phyloP scores from a whole-genome alignment of 2,329 filamentous ascomycete genomes.

The Botrytis squamosa region DNA sequence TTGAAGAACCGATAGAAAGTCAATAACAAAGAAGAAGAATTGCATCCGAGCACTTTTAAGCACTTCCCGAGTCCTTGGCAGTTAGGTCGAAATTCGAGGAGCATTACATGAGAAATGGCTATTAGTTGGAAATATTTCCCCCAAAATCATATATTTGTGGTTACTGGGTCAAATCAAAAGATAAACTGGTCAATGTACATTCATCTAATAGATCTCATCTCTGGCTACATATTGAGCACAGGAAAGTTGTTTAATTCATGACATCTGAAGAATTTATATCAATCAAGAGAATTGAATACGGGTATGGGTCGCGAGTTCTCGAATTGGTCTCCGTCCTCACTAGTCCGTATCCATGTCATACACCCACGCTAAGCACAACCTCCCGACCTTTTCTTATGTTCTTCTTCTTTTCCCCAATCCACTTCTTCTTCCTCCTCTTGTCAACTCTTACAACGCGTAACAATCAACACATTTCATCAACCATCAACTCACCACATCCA shows the following conservation, averaged over 20 bases:
- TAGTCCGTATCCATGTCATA: conserved; percentile 18
- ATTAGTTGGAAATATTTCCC: conserved; percentile 12
- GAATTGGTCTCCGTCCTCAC: conserved; percentile 20
- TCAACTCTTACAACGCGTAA: conserved; percentile 34
- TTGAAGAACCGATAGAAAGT: background rate
- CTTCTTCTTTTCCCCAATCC: conserved; percentile 25
- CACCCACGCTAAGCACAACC: conserved; percentile 34
- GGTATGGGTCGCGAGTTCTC: conserved; percentile 20
- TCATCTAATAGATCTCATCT: conserved; percentile 43
- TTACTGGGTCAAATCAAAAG: conserved; percentile 29
- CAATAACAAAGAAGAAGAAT: conserved; percentile 8
- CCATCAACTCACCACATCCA: conserved; percentile 32
- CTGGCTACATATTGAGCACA: conserved; percentile 63
- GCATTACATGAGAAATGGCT: conserved; percentile 9
- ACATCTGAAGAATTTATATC: background rate
- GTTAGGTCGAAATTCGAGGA: conserved; percentile 18
- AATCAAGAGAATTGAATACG: background rate
- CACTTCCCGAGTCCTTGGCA: conserved; percentile 11
- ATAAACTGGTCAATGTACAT: conserved; percentile 38
- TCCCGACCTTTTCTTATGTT: conserved; percentile 21
- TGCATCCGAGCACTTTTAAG: background rate
- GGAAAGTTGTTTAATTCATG: conserved; percentile 46
- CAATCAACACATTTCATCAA: conserved; percentile 31
- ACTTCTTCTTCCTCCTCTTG: conserved; percentile 40
- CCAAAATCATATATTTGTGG: conserved; percentile 4